Base-by-base conservation (phyloP, 805 yeast genomes). In the Cyberlindnera xylosilytica region DNA sequence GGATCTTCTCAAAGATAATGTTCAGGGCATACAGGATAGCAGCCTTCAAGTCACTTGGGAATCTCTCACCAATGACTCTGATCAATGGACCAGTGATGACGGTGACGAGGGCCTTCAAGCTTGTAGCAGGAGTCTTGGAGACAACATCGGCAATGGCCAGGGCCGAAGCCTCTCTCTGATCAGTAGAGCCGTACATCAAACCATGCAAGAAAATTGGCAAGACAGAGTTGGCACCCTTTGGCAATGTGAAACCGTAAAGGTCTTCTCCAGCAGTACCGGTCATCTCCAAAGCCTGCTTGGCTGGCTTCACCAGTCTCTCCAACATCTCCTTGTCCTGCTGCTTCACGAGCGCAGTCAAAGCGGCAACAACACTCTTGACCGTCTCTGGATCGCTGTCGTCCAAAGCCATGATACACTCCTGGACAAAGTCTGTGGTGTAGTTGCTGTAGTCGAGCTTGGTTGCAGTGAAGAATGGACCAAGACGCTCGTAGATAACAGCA, bases 21-120 rank as follows among this genome's bases (percentile, higher is more conserved):
- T 84, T 85, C 62, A 95, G 74, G 1, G 98, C 95, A 49, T 75
- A 73, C 57, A 93, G 72, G 53, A 95, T 91, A n/a, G 96, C 96
- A 28, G 96, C 83, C 72, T 93, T 93, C 54, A 93, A 87, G 53
- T 89, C 96, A 47, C 95, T 76, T 15, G 83, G 77, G 52, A 87
- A 91, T 64, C 96, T 81, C 65, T 93, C 99, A 58, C 99, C 99
- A 59, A 91, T 87, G 43, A 91, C 96, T 73, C 99, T 88, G 66
- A 93, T 93, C 59, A 93, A 74, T 30, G 99, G 99, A 67, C 99
- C 99, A 20, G 97, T 90, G 50, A 95, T 87, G 20, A 81, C 80
- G 8, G 98, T 91, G 18, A 95, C 96, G 65, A 82, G 87, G 26
- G 96, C 87, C 63, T 81, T 86, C 64, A 93, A 76, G 45, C 76